Evolutionary conservation across 2,329 filamentous ascomycete species (phyloP).

Genomic region (Periconia sp.): DNA sequence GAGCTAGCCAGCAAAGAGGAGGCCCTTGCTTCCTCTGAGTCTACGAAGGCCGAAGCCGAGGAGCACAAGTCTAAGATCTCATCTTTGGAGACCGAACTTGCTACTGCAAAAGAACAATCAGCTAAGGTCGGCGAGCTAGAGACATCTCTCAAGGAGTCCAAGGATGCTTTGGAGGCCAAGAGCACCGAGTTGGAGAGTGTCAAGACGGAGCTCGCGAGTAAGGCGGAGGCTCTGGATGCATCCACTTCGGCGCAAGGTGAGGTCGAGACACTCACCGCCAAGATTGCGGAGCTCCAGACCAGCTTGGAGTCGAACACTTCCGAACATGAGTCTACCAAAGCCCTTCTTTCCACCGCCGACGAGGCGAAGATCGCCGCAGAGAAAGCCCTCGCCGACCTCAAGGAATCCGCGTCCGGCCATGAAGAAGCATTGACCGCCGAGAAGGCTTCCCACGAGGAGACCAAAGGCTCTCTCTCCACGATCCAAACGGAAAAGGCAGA

Average conservation of each 20-base stretch:
- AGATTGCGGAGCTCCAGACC: constrained; percentile 9
- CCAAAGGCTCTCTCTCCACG: constrained; percentile 17
- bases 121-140: constrained; percentile 12
- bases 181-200: constrained; percentile 13
- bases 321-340: constrained; percentile 21
- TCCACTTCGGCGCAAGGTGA: constrained; percentile 16
- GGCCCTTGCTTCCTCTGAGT: constrained; percentile 2
- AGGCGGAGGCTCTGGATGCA: constrained; percentile 11
- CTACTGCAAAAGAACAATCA: constrained; percentile 7
- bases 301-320: constrained; percentile 11
- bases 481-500: constrained; percentile 16
- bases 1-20: constrained; percentile 14
- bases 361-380: constrained; percentile 25
- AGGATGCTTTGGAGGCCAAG: constrained; percentile 3
- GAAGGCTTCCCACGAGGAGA: constrained; percentile 18
- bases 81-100: constrained; percentile 11
- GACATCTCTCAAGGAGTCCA: constrained; percentile 5
- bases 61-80: constrained; percentile 11
- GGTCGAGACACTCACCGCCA: constrained; percentile 12
- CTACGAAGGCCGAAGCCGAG: constrained; percentile 13
- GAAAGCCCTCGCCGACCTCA: constrained; percentile 25
- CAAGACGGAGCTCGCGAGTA: constrained; percentile 7
- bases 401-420: constrained; percentile 21
- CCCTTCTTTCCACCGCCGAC: constrained; percentile 20
- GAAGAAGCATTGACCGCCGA: constrained; percentile 7